These are phyloP conservation scores for Chaetomidium leptoderma DNA, from an alignment of 495 filamentous ascomycete genomes.

Conservation along the genomic window DNA sequence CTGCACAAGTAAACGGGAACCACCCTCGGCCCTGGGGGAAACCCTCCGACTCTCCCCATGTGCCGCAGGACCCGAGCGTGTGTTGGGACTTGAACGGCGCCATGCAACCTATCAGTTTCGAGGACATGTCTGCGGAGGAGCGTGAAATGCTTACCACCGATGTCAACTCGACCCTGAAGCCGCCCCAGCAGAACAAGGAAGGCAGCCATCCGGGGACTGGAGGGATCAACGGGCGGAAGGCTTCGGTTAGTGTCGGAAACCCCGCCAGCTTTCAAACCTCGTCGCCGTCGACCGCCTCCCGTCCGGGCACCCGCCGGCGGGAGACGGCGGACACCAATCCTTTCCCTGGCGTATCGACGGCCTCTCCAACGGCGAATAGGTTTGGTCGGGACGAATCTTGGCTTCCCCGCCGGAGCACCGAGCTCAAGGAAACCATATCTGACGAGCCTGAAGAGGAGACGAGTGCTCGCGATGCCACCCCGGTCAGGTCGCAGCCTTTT, in stretches of 20 bases:
- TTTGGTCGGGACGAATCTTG: conserved; percentile 53
- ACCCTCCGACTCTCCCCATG: conserved; percentile 60
- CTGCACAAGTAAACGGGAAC: conserved; percentile 58
- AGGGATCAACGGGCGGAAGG: conserved; percentile 60
- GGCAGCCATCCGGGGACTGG: conserved; percentile 46
- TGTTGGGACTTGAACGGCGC: conserved; percentile 85
- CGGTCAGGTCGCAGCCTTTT: conserved; percentile 48
- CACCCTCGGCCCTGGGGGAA: conserved; percentile 71
- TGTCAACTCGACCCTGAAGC: conserved; percentile 90
- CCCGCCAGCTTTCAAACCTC: conserved; percentile 44
- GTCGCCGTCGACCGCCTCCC: conserved; percentile 60
- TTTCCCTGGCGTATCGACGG: conserved; percentile 49
- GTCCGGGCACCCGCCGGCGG: conserved; percentile 72
- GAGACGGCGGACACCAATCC: conserved; percentile 81
- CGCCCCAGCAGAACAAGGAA: conserved; percentile 74
- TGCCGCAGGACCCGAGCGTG: conserved; percentile 54
- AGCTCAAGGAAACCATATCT: conserved; percentile 43
- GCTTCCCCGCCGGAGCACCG: conserved; percentile 69
- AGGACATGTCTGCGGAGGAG: conserved; percentile 78
- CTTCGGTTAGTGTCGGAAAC: conserved; percentile 62
- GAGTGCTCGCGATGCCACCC: conserved; percentile 13
- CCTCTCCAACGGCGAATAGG: conserved; percentile 49
- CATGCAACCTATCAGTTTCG: conserved; percentile 66
- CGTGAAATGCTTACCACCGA: conserved; percentile 78
- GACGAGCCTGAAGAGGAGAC: conserved; percentile 49